These are phyloP conservation scores for Phaeosphaeria sp. DNA, from an alignment of 2,329 filamentous ascomycete species.

Conservation along the genomic window DNA sequence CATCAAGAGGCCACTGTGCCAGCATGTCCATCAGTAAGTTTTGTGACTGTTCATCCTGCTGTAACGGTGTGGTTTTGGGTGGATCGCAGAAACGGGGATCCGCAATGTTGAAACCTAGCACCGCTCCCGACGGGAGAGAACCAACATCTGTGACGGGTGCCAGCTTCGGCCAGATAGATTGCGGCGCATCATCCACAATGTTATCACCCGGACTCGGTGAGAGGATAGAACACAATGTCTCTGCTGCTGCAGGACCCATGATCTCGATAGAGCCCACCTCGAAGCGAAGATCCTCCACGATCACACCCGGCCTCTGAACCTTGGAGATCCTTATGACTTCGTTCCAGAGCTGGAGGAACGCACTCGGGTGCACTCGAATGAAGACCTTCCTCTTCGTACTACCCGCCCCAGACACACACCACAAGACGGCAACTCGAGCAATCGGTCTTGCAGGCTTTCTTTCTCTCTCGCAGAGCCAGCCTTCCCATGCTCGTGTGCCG, in stretches of 20 bases:
- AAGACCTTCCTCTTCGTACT: conserved; percentile 63
- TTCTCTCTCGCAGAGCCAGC: conserved; percentile 65
- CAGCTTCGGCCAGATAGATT: conserved; percentile 40
- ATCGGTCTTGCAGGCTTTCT: conserved; percentile 63
- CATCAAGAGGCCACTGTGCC: conserved; percentile 72
- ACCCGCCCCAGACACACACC: conserved; percentile 60
- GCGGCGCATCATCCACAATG: conserved; percentile 38
- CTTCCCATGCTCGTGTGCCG: conserved; percentile 64
- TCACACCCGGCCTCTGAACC: conserved; percentile 66
- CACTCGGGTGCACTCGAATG: conserved; percentile 81
- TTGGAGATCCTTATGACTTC: conserved; percentile 66
- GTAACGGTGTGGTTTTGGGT: conserved; percentile 59
- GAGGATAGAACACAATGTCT: conserved; percentile 75
- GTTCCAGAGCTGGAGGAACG: conserved; percentile 73
- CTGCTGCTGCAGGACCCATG: conserved; percentile 77
- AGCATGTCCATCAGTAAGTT: conserved; percentile 64
- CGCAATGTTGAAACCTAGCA: conserved; percentile 74
- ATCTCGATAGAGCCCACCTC: conserved; percentile 77
- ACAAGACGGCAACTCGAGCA: conserved; percentile 76
- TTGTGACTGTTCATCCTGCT: conserved; percentile 30
- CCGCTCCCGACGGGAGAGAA: conserved; percentile 70
- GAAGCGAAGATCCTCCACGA: conserved; percentile 72
- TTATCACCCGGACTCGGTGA: conserved; percentile 51
- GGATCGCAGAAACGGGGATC: conserved; percentile 86
- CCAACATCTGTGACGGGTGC: conserved; percentile 56